These are phyloP conservation scores for Saussurea involucrata DNA, from an alignment of 129 eudicot genomes.

Conservation along the genomic window DNA sequence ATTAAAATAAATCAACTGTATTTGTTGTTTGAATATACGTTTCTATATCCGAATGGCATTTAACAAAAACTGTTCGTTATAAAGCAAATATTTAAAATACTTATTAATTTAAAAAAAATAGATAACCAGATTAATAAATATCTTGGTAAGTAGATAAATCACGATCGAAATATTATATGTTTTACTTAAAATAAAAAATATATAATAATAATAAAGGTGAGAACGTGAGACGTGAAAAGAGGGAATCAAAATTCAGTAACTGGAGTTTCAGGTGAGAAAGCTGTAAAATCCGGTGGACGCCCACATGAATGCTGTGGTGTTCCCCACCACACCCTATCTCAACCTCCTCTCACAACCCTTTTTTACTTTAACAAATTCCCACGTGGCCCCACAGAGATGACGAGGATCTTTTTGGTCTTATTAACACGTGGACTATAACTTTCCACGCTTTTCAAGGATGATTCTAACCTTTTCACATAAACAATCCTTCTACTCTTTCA, in stretches of 20 bases:
- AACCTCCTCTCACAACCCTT: not conserved
- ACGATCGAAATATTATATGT: too few relatives aligned
- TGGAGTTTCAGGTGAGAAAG: not conserved
- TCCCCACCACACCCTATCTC: not conserved
- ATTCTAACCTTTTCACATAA: not conserved
- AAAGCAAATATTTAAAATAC: too few relatives aligned
- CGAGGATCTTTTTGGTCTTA: not conserved
- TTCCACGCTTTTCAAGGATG: not conserved
- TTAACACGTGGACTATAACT: not conserved
- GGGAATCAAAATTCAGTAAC: not conserved
- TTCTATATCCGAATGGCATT: too few relatives aligned
- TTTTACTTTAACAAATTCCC: not conserved
- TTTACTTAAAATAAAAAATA: too few relatives aligned
- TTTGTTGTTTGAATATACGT: too few relatives aligned
- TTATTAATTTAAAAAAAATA: too few relatives aligned
- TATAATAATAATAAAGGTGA: not conserved
- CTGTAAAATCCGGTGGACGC: conserved; percentile 15
- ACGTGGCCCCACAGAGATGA: not conserved
- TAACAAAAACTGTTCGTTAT: too few relatives aligned
- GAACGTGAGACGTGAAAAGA: not conserved
- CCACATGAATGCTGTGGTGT: conserved; percentile 20
- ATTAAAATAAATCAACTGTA: too few relatives aligned
- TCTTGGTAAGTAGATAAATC: too few relatives aligned
- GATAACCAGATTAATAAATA: too few relatives aligned
- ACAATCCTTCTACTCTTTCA: not conserved